phyloP scores from a whole-genome alignment of 768 basidiomycete genomes.

The Plicaturopsis crispa region DNA sequence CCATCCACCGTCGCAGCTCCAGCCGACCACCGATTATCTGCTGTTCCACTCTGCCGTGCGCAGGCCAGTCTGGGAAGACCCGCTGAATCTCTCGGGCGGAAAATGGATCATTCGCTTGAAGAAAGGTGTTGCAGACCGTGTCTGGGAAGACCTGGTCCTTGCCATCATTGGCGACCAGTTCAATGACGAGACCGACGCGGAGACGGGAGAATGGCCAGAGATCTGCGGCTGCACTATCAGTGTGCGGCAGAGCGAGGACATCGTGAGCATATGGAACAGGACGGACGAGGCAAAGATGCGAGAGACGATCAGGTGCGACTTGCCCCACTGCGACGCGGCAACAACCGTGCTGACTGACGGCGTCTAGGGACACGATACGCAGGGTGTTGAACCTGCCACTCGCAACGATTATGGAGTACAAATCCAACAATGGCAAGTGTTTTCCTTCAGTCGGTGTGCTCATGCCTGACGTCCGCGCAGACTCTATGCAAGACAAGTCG shows the following conservation, averaged over 20 bases:
- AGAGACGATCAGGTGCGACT: conserved; percentile 73
- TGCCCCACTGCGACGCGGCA: not conserved
- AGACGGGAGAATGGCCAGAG: conserved; percentile 53
- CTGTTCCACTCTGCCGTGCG: conserved; percentile 83
- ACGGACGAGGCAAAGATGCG: conserved; percentile 72
- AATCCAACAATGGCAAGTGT: conserved; percentile 76
- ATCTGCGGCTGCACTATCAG: conserved; percentile 95
- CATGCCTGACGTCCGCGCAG: conserved; percentile 31
- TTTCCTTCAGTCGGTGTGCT: conserved; percentile 1
- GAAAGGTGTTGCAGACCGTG: conserved; percentile 83
- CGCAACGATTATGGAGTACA: conserved; percentile 87
- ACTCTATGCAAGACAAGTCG: conserved; percentile 85
- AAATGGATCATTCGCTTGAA: conserved; percentile 94
- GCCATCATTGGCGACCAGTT: conserved; percentile 90
- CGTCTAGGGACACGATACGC: conserved; percentile 69
- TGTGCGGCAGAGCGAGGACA: conserved; percentile 90
- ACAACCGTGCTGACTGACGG: conserved; percentile 3
- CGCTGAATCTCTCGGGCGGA: conserved; percentile 78
- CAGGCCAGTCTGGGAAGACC: conserved; percentile 95
- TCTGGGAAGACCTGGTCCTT: conserved; percentile 87
- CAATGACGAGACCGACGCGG: conserved; percentile 30
- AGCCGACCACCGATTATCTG: conserved; percentile 90
- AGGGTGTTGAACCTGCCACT: conserved; percentile 68
- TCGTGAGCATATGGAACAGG: conserved; percentile 88
- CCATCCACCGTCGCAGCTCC: conserved; percentile 72